These are phyloP conservation scores for Mallotus nudiflorus DNA, from an alignment of 345 rosid species.

Conservation along the genomic window DNA sequence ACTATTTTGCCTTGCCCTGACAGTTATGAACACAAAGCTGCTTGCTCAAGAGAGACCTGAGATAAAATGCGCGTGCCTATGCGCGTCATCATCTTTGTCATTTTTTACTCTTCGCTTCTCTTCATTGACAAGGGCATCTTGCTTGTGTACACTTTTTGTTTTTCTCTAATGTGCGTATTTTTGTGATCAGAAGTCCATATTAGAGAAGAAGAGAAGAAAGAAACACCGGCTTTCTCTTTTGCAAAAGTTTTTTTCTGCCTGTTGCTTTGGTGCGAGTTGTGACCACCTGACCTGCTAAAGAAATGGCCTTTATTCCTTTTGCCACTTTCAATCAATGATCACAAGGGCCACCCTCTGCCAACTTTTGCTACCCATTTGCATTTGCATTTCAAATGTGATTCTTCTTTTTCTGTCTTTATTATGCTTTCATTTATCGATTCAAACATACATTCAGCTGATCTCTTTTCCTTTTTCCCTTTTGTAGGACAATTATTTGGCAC, in stretches of 20 bases:
- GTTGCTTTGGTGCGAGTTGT: constrained; percentile 18
- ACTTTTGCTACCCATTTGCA: constrained; percentile 24
- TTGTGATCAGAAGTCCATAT: constrained; percentile 18
- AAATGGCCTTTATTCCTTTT: constrained; percentile 50
- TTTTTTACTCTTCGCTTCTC: constrained; percentile 24
- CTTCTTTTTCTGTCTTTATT: too few species aligned
- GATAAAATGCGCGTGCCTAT: constrained; percentile 56
- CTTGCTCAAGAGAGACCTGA: constrained; percentile 4
- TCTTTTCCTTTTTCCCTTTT: neutral
- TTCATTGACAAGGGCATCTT: neutral
- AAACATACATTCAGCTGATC: neutral
- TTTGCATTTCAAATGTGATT: neutral
- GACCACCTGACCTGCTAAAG: constrained; percentile 49
- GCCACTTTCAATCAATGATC: constrained; percentile 39
- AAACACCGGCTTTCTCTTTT: constrained; percentile 32
- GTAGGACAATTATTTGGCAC: neutral
- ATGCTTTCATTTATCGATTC: neutral
- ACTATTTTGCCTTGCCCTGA: constrained; percentile 21
- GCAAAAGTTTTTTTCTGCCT: constrained; percentile 9
- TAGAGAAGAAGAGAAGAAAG: too few species aligned
- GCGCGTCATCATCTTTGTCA: constrained; percentile 42
- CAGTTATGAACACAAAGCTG: constrained; percentile 41
- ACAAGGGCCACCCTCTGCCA: constrained; percentile 5
- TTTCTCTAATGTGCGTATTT: neutral
- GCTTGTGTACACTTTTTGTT: neutral